Conservation (phyloP, 75 land plant genomes). For the Selaginella tamariscina region DNA sequence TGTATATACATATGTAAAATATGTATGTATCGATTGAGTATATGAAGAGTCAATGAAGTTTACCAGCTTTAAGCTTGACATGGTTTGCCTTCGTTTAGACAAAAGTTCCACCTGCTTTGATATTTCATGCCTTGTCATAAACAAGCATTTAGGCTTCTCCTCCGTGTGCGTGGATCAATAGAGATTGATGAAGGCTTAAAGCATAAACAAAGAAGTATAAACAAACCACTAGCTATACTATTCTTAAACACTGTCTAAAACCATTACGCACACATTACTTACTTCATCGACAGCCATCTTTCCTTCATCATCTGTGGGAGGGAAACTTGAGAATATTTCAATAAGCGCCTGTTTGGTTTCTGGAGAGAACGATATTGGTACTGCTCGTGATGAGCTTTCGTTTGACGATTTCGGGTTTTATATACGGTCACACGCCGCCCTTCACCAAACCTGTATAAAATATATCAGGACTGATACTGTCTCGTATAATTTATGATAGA, state of each 20-base stretch:
- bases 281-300: not conserved
- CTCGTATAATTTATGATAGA: no score
- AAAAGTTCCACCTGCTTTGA: no score
- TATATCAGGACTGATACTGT: not conserved
- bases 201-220: not conserved
- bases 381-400: constrained; percentile 19
- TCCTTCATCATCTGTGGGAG: constrained; percentile 55
- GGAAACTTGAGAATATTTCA: constrained; percentile 56
- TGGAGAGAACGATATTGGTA: constrained; percentile 47
- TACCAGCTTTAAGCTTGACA: no score
- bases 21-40: no score
- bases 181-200: not conserved
- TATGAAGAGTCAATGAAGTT: no score
- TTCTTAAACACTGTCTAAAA: no score
- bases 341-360: constrained; percentile 36
- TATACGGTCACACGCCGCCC: constrained; percentile 57
- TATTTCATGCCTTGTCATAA: no score
- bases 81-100: no score
- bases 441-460: constrained; percentile 36
- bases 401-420: constrained; percentile 7
- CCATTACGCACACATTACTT: not conserved
- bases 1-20: no score
- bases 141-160: no score
- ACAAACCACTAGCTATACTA: no score
- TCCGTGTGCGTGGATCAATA: no score